A percentile compares a stretch with the other conserved stretches of the same genome.
phyloP scores from a whole-genome alignment of 192 early-diverging fungal species.

The Coemansia biformis region DNA sequence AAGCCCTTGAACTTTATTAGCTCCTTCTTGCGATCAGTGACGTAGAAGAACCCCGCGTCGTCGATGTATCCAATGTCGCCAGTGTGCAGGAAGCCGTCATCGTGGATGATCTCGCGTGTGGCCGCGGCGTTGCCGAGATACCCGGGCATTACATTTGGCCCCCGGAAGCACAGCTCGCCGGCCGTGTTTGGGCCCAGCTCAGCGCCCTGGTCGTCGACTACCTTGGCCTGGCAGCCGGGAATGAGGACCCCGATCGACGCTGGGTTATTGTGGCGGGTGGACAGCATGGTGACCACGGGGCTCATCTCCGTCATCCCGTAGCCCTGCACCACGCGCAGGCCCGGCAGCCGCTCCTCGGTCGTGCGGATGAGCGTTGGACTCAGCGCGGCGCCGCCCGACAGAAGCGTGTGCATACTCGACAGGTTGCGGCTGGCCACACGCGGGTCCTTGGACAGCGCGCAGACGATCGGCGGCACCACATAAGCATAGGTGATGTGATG shows the following conservation, averaged over 20 bases:
- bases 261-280: conserved; percentile 22
- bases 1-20: conserved; percentile 85
- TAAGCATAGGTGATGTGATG: conserved; percentile 62
- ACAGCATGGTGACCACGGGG: conserved; percentile 43
- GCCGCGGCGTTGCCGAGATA: conserved; percentile 78
- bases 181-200: conserved; percentile 50
- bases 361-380: conserved; percentile 57
- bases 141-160: conserved; percentile 81
- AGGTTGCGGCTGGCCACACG: conserved; percentile 68
- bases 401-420: conserved; percentile 57
- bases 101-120: conserved; percentile 65
- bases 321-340: conserved; percentile 50
- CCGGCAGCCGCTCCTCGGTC: conserved; percentile 42
- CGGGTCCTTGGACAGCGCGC: conserved; percentile 74
- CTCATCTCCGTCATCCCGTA: conserved; percentile 69
- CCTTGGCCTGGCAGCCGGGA: conserved; percentile 64
- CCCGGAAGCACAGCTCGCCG: conserved; percentile 86
- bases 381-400: conserved; percentile 78
- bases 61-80: conserved; percentile 75
- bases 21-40: conserved; percentile 79
- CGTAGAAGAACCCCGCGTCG: conserved; percentile 57
- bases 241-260: conserved; percentile 68
- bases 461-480: conserved; percentile 61
- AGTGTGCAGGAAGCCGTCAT: conserved; percentile 75
- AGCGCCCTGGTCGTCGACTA: conserved; percentile 68